Conservation (phyloP, 2,329 filamentous ascomycete genomes). For the Aspergillus piperis region DNA sequence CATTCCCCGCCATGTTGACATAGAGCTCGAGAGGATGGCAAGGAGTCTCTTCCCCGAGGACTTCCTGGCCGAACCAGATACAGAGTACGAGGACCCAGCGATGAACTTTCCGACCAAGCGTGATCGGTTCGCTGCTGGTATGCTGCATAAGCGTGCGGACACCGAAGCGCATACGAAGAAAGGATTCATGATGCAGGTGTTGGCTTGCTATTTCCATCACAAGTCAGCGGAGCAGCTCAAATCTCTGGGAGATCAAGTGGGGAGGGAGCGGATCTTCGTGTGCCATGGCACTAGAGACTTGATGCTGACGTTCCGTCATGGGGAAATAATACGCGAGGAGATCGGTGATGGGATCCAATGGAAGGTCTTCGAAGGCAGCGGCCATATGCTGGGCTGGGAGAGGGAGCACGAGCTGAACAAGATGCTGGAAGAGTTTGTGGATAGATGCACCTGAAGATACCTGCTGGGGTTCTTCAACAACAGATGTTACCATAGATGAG, state of each 20-base stretch:
- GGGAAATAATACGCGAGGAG: slow-evolving; percentile 65
- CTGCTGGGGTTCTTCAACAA: not conserved
- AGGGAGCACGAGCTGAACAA: slow-evolving; percentile 67
- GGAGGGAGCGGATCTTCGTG: slow-evolving; percentile 72
- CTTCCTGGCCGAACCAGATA: slow-evolving; percentile 67
- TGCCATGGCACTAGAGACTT: slow-evolving; percentile 73
- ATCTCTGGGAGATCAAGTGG: slow-evolving; percentile 67
- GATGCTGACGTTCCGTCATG: slow-evolving; percentile 77
- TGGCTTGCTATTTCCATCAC: slow-evolving; percentile 77
- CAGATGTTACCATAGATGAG: not conserved
- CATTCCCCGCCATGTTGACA: slow-evolving; percentile 70
- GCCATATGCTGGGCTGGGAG: slow-evolving; percentile 76
- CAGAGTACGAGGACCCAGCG: slow-evolving; percentile 43
- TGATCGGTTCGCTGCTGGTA: slow-evolving; percentile 78
- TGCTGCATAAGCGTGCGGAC: slow-evolving; percentile 70
- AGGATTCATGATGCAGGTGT: slow-evolving; percentile 74
- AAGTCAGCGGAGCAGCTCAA: slow-evolving; percentile 69
- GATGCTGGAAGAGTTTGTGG: slow-evolving; percentile 60
- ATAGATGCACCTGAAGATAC: slow-evolving; percentile 31
- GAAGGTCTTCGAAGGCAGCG: slow-evolving; percentile 66
- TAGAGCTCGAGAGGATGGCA: slow-evolving; percentile 65
- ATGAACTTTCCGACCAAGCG: slow-evolving; percentile 70
- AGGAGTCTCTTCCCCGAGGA: slow-evolving; percentile 64
- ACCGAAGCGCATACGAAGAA: slow-evolving; percentile 61
- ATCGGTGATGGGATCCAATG: slow-evolving; percentile 61